Conservation (phyloP, 2,329 filamentous ascomycete species). For the Cladosporium halotolerans region DNA sequence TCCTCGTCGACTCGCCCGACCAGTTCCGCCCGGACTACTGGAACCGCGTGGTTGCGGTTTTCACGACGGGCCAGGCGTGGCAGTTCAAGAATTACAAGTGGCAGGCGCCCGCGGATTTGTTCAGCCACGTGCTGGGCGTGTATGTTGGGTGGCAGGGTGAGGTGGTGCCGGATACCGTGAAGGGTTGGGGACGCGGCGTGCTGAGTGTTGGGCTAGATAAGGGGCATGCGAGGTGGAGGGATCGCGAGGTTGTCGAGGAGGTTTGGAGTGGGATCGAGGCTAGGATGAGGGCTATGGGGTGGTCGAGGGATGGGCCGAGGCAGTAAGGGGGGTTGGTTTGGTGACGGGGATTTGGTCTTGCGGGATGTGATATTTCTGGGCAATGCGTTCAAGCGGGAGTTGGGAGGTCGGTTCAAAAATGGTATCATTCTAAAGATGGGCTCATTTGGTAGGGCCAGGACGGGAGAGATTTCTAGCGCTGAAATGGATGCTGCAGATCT, state of each 20-base stretch:
- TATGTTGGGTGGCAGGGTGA: conserved; percentile 91
- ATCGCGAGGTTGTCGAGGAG: conserved; percentile 85
- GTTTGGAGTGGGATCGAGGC: conserved; percentile 88
- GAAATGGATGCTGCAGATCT: too few species aligned
- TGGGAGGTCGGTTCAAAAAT: neutral
- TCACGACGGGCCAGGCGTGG: conserved; percentile 96
- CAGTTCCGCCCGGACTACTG: conserved; percentile 98
- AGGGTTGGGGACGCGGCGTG: conserved; percentile 80
- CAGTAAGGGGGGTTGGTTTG: neutral
- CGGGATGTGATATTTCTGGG: conserved; percentile 2
- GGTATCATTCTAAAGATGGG: too few species aligned
- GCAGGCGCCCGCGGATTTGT: conserved; percentile 80
- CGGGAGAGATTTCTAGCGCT: too few species aligned
- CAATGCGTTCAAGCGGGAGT: conserved; percentile 10
- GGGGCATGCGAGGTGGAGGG: conserved; percentile 62
- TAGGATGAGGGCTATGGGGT: conserved; percentile 80
- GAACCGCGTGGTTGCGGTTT: conserved; percentile 89
- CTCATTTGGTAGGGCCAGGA: too few species aligned
- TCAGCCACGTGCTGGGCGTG: conserved; percentile 78
- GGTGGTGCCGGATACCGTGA: conserved; percentile 67
- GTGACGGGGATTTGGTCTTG: neutral
- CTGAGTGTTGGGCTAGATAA: conserved; percentile 75
- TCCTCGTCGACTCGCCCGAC: conserved; percentile 86
- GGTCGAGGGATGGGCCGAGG: conserved; percentile 58
- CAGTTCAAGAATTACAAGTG: conserved; percentile 99